Percentiles rank a stretch among this genome's conserved stretches.
Conservation (phyloP, 2,329 filamentous ascomycete species). For the Hypoxylon sp. region DNA sequence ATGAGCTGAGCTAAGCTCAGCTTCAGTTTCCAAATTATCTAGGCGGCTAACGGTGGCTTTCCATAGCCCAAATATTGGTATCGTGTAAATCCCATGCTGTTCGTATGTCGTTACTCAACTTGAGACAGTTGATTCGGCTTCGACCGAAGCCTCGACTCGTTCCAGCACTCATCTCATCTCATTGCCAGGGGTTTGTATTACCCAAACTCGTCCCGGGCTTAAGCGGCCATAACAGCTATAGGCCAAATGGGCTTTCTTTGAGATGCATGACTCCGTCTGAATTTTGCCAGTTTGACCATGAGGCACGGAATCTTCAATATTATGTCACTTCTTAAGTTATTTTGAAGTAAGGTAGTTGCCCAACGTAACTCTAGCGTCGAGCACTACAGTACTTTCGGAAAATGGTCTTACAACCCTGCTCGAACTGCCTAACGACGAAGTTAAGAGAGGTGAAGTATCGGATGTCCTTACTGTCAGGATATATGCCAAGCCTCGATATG, state of each 20-base stretch:
- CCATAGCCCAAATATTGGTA: neutral
- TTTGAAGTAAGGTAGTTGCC: neutral
- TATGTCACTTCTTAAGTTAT: neutral
- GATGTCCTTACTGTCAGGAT: neutral
- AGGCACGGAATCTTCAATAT: neutral
- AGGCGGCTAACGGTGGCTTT: neutral
- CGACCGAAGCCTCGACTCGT: neutral
- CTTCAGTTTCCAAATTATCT: neutral
- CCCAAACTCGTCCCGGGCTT: neutral
- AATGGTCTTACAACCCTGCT: neutral
- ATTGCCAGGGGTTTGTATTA: neutral
- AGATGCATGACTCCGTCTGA: neutral
- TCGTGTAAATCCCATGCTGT: neutral
- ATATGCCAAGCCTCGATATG: neutral
- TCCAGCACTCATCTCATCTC: too few relatives aligned
- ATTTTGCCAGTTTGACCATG: neutral
- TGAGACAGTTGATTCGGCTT: neutral
- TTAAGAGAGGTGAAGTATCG: neutral
- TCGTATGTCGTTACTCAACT: neutral
- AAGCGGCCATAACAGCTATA: neutral
- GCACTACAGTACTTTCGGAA: neutral
- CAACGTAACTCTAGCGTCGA: neutral
- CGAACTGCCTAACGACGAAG: neutral
- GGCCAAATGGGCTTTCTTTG: neutral
- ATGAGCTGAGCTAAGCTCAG: conserved; percentile 28